Base-by-base conservation (phyloP, 306 rosid species). In the Potentilla sterilis region DNA sequence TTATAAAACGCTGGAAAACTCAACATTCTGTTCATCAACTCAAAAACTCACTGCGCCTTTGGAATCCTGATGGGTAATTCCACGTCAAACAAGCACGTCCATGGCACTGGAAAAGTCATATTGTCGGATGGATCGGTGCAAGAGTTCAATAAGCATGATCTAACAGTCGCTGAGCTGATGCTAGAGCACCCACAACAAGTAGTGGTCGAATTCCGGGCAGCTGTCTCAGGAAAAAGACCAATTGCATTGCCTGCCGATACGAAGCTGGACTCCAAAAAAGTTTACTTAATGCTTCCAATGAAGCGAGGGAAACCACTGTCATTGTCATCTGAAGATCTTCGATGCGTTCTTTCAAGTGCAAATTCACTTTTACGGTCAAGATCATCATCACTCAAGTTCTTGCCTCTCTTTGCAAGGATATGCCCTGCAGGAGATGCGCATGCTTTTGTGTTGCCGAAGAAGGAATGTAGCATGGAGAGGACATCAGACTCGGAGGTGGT, bases 141-240 rank as follows among this genome's bases (percentile, higher is more conserved):
- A 2, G 85, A 89, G 75, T 85, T 95, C 49, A 82, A 86, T 10
- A 47, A 86, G 3, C 86, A 88, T 1, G 71, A 67, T 21, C 0
- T 90, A 32, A 89, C 88, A 0, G 98, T 42, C 28, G 98, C 96
- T 9, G 98, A 92, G 88, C 74, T 95, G 6, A 95, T 95, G 98
- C 41, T 92, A 48, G 98, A 92, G 42, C 85, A 95, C 76, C 96
- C 97, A 1, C 94, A 85, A n/a, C 91, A 92, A 1, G 97, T 91
- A 4, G 98, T 95, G 54, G 89, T 92, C 5, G 98, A 95, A 41
- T 84, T 89, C 32, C 67, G 69, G 22, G 75, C 93, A 0, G 90
- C 91, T 6, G 10, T 90, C 41, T 68, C 76, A 0, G 80, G 77
- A 13, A 88, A 74, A 77, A 78, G 83, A 64, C 92, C 92, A 28